Evolutionary conservation across 768 basidiomycete genomes (phyloP), one percentile per base, ranked within the genome.

Genomic region (Mycena venus): DNA sequence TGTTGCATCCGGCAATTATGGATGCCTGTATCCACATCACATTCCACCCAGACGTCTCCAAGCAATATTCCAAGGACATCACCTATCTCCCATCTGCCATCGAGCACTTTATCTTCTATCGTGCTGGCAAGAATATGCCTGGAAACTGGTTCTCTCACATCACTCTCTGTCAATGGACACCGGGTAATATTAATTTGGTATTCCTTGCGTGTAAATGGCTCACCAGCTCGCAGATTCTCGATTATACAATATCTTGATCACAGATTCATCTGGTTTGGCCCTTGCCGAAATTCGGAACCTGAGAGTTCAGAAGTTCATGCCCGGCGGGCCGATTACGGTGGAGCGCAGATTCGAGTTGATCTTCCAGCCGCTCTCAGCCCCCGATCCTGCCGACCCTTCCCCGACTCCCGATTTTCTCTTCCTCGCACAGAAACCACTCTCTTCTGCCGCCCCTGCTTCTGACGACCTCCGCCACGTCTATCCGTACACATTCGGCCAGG

Each of bases 111-210:
- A 42, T 67, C 31, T 61, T 60, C 49, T 60, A 72, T 44, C 56
- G 58, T 59, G 53, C 49, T 51, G 49, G n/a, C 25, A 31, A 32
- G 2, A 14, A 17, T 11, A 53, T 11, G 31, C 40, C 31, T 15
- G 67, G 67, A 47, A 73, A 68, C 47, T 62, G 64, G 64, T 61
- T 67, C 49, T 73, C 72, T 42, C 59, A 61, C 44, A 62, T 73
- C 15, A 31, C 14, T 60, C 65, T 73, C 23, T 29, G 65, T 25
- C 61, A 56, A 34, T 73, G 72, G 72, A 73, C 56, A 34, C 72
- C 72, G 15, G 65, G 72, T 73, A 73, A 67, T 55, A 60, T 60
- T 69, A 23, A 59, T 34, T 60, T 49, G 32, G 32, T 27, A 34
- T 36, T 60, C 11, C 61, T 56, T 62, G 42, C 53, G 40, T 31